Base-by-base conservation (phyloP, 306 rosid genomes). In the Lupinus albus region DNA sequence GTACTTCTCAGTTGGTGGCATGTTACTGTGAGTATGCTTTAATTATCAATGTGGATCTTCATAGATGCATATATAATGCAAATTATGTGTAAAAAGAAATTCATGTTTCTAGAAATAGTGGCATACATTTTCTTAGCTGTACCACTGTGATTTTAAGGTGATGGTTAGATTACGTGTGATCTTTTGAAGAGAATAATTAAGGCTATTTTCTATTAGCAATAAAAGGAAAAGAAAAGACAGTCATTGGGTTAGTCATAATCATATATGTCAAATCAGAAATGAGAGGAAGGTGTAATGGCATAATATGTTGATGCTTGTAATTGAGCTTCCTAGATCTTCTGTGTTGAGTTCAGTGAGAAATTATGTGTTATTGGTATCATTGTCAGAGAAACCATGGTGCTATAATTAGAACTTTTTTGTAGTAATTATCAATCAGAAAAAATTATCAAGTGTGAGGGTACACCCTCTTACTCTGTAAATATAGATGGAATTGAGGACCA, bases 1-100 rank as follows among this genome's bases (percentile, higher is more conserved):
- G 79, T 89, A 84, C 78, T 81, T 89, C 32, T 88, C 97, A 79
- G 89, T 91, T 66, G 98, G 96, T 52, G 96, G 97, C 87, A 93
- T 86, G 91, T 79, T 93, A 66, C 46, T 88, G 98, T 93, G 78
- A 93, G 98, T 86, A 45, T 45, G 47, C 71, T 75, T 67, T 33
- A 59, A 67, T 63, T 69, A 17, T 6, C 62, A 75, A 70, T 38
- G 30, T 15, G 56, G 66, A 67, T 64, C 58, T 50, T 41, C 32
- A 35, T 57, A 6, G 67, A 76, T 54, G 67, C 78, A 62, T 63
- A n/a, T 61, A 49, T 61, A n/a, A 59, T 66, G 39, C 11, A 8
- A 33, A 36, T 59, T 38, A 20, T 39, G 67, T 51, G 15, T 20
- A 10, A 46, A 76, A 45, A 16, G 20, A 68, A 55, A 39, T 64